Evolutionary conservation across 2,329 filamentous ascomycete genomes (phyloP), one percentile per base, ranked within the genome.

Genomic region (Capronia epimyces): DNA sequence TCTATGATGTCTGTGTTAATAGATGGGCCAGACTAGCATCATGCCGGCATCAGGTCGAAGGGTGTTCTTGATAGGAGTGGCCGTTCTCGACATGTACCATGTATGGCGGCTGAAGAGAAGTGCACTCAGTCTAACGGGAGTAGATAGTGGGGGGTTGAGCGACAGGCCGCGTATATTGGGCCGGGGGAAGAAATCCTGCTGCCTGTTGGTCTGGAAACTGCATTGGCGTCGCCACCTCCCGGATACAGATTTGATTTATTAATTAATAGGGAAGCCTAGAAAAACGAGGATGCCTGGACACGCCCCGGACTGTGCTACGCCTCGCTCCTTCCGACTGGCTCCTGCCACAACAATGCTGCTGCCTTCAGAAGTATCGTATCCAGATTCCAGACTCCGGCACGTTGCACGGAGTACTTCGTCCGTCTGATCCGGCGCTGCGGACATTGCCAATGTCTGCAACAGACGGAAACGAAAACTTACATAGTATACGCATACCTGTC

Each of bases 161-260:
- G 39, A 42, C 39, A 55, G 43, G 46, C 52, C 40, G 52, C 44
- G 52, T 55, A 55, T 55, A 51, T 55, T 46, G 42, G 44, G 27
- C 25, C 8, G 3, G 45, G 24, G 21, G 31, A 37, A 15, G 52
- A 47, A 55, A 46, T 53, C 48, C 55, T 58, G 53, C 13, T 55
- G 55, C 55, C 55, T 58, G 55, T 42, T 49, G 27, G 31, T 49
- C 42, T 31, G n/a, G n/a, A n/a, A n/a, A n/a, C n/a, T n/a, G n/a
- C n/a, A n/a, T n/a, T n/a, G n/a, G n/a, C 34, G 10, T 37, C 34
- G 34, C 34, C 34, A 37, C 34, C 9, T 13, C 15, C 13, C 9
- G 5, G 8, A n/a, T n/a, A n/a, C n/a, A n/a, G n/a, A n/a, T n/a
- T n/a, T n/a, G n/a, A n/a, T n/a, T 27, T 27, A 27, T 27, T 27